Evolutionary conservation across 129 eudicot species (phyloP).

Genomic region (Erigeron canadensis): DNA sequence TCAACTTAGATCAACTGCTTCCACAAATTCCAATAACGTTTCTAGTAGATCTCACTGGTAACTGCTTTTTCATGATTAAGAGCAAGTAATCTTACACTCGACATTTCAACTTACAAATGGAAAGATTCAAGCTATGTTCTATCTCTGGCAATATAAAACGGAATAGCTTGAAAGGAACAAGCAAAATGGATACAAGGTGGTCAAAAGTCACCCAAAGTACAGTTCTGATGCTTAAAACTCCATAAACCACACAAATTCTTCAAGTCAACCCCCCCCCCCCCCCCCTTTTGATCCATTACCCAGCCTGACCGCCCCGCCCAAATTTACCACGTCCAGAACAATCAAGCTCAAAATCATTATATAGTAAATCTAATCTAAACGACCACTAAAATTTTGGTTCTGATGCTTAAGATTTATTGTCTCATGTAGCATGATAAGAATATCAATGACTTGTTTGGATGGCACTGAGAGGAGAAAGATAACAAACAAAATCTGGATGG

Average conservation of each 20-base stretch:
- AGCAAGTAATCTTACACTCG: neutral
- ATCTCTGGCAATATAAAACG: neutral
- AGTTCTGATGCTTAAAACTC: neutral
- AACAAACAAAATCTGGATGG: constrained; percentile 78
- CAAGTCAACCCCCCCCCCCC: neutral
- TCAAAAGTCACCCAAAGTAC: neutral
- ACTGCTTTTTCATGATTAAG: constrained; percentile 18
- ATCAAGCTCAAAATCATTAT: neutral
- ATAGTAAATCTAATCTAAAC: neutral
- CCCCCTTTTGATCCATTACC: neutral
- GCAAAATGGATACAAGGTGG: neutral
- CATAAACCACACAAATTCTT: too few species aligned
- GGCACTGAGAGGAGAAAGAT: constrained; percentile 30
- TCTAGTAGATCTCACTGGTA: constrained; percentile 87
- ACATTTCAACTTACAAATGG: neutral
- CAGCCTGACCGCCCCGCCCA: neutral
- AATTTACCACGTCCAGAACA: neutral
- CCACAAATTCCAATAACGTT: constrained; percentile 68
- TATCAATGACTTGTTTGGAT: constrained; percentile 37
- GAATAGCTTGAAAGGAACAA: neutral
- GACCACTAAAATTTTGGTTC: neutral
- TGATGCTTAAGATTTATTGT: neutral
- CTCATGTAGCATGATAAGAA: constrained; percentile 34
- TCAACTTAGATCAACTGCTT: constrained; percentile 69
- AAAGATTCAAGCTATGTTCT: too few species aligned